Evolutionary conservation across 495 filamentous ascomycete species (phyloP).

Genomic region (Penicillium waksmanii): DNA sequence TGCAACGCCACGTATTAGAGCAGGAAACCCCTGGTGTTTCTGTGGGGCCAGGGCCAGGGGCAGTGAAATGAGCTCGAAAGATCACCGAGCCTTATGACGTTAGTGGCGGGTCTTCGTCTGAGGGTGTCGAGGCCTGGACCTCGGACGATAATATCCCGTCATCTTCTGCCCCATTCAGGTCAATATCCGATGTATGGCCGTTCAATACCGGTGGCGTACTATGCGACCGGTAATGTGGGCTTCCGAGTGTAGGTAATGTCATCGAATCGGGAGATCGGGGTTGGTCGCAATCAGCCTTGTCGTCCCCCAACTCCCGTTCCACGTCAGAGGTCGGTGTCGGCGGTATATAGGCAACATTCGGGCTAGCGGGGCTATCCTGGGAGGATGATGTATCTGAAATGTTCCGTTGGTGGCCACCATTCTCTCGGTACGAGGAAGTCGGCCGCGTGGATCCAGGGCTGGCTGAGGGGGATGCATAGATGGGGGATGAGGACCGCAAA

Average conservation of each 20-base stretch:
- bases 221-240: slow-evolving; percentile 36
- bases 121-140: slow-evolving; percentile 9
- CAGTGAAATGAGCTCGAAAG: not conserved
- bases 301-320: slow-evolving; percentile 26
- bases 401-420: slow-evolving; percentile 41
- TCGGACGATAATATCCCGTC: slow-evolving; percentile 11
- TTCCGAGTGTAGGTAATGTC: slow-evolving; percentile 27
- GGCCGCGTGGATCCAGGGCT: slow-evolving; percentile 51
- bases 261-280: slow-evolving; percentile 23
- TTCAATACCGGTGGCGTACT: slow-evolving; percentile 47
- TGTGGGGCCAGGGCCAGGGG: slow-evolving; percentile 1
- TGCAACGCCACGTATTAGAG: too few relatives aligned
- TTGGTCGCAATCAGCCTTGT: slow-evolving; percentile 15
- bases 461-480: slow-evolving; percentile 46
- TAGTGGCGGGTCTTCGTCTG: slow-evolving; percentile 12
- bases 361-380: slow-evolving; percentile 39
- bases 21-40: not conserved
- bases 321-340: slow-evolving; percentile 50
- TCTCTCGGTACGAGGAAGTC: slow-evolving; percentile 41
- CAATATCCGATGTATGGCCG: slow-evolving; percentile 18
- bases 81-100: slow-evolving; percentile 8
- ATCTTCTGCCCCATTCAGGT: slow-evolving; percentile 18
- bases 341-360: slow-evolving; percentile 48
- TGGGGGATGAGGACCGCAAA: slow-evolving; percentile 44
- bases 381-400: slow-evolving; percentile 44